Evolutionary conservation across 441 rosid species (phyloP).

Genomic region (Dalechampia spathulata): DNA sequence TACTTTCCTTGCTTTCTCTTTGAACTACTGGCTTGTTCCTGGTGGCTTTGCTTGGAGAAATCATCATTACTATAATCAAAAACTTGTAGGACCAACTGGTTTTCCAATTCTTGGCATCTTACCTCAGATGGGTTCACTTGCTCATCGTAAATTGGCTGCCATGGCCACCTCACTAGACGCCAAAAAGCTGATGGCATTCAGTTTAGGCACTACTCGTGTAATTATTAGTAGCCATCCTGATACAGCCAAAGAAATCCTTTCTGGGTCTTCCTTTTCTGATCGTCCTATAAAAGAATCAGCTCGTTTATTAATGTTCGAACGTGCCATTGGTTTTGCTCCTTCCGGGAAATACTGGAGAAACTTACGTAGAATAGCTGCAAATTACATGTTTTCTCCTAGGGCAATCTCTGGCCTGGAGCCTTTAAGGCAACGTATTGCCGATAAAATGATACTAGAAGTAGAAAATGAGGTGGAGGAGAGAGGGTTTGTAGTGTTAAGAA

Average conservation of each 20-base stretch:
- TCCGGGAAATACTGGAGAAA: constrained; percentile 52
- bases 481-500: constrained; percentile 33
- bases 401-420: constrained; percentile 33
- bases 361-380: constrained; percentile 43
- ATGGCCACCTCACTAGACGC: constrained; percentile 38
- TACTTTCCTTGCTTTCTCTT: constrained; percentile 15
- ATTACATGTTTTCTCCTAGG: constrained; percentile 51
- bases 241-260: constrained; percentile 56
- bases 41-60: constrained; percentile 74
- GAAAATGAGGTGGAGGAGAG: constrained; percentile 18
- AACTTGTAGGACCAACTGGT: constrained; percentile 42
- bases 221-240: constrained; percentile 53
- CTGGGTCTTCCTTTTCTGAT: constrained; percentile 40
- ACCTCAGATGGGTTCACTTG: constrained; percentile 50
- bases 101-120: constrained; percentile 46
- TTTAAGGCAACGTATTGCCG: constrained; percentile 28
- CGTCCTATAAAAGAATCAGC: constrained; percentile 63
- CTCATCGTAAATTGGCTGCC: constrained; percentile 54
- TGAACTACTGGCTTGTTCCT: constrained; percentile 38
- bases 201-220: constrained; percentile 40
- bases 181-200: constrained; percentile 46
- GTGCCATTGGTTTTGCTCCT: constrained; percentile 71
- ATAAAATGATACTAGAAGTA: constrained; percentile 29
- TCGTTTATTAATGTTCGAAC: constrained; percentile 50
- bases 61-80: constrained; percentile 9